Percentiles rank a stretch among this genome's conserved stretches.
phyloP scores from a whole-genome alignment of 495 filamentous ascomycete genomes.

The Cudoniella acicularis region DNA sequence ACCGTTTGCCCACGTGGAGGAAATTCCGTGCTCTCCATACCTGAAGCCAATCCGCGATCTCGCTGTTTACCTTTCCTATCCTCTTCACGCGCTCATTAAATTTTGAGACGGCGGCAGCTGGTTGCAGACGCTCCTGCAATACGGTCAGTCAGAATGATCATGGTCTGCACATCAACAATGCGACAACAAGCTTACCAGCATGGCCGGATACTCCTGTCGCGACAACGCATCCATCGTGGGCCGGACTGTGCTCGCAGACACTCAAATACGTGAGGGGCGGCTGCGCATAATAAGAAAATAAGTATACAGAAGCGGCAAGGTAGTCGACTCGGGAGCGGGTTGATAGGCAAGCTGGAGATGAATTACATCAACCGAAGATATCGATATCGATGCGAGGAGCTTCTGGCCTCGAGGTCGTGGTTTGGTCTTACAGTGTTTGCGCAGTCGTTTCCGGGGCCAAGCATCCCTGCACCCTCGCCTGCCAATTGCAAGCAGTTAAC shows the following conservation, averaged over 20 bases:
- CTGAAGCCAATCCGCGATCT: slow-evolving; percentile 97
- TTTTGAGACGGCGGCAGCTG: slow-evolving; percentile 76
- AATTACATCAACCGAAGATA: neutral
- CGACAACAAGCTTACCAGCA: slow-evolving; percentile 69
- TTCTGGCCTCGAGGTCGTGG: too few species aligned
- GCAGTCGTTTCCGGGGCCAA: neutral
- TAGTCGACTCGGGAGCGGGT: neutral
- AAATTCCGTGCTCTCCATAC: slow-evolving; percentile 46
- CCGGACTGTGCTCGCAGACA: slow-evolving; percentile 6
- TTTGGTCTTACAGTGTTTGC: too few species aligned
- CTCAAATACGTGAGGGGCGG: slow-evolving; percentile 1
- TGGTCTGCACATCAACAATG: neutral
- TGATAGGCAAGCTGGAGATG: neutral
- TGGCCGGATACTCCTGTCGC: slow-evolving; percentile 88
- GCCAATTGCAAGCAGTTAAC: neutral
- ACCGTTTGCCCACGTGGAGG: neutral
- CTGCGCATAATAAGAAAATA: slow-evolving; percentile 19
- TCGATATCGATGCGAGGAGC: too few species aligned
- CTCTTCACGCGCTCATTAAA: slow-evolving; percentile 85
- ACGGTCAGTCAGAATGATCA: slow-evolving; percentile 13
- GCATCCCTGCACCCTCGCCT: neutral
- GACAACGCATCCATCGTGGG: slow-evolving; percentile 65
- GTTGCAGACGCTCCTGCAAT: slow-evolving; percentile 73
- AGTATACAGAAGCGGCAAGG: neutral
- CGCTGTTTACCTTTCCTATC: slow-evolving; percentile 79